These are phyloP conservation scores for Protomyces gravidus DNA, from an alignment of 1,139 yeast species.

Conservation along the genomic window DNA sequence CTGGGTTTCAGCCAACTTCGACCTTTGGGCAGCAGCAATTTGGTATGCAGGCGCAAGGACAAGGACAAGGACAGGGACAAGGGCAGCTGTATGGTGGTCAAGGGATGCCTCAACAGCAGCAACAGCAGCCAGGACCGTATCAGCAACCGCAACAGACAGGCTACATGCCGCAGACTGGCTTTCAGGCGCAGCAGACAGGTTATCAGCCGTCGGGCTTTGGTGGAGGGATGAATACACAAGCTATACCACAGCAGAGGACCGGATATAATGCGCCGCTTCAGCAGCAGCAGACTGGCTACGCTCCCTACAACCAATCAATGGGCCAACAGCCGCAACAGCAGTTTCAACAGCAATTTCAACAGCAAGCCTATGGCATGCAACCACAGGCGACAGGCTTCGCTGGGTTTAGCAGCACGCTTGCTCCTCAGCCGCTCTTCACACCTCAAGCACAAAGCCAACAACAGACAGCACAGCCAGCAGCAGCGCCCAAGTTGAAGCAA, in stretches of 20 bases:
- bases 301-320: too few relatives aligned
- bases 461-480: slow-evolving; percentile 35
- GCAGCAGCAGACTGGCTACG: not conserved
- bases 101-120: slow-evolving; percentile 38
- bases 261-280: slow-evolving; percentile 33
- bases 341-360: slow-evolving; percentile 7
- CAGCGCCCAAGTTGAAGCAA: slow-evolving; percentile 35
- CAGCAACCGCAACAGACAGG: slow-evolving; percentile 29
- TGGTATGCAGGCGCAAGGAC: slow-evolving; percentile 3
- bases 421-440: not conserved
- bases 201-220: slow-evolving; percentile 31
- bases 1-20: slow-evolving; percentile 21
- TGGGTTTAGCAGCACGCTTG: slow-evolving; percentile 7
- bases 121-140: slow-evolving; percentile 41
- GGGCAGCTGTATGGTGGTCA: slow-evolving; percentile 33
- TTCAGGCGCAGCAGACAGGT: slow-evolving; percentile 39
- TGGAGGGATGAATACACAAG: not conserved
- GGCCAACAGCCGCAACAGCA: slow-evolving; percentile 5
- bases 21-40: not conserved
- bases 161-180: slow-evolving; percentile 20
- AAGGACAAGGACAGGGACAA: slow-evolving; percentile 5
- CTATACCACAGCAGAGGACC: slow-evolving; percentile 35
- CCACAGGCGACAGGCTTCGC: not conserved
- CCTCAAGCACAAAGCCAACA: slow-evolving; percentile 24
- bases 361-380: slow-evolving; percentile 11